Evolutionary conservation across 73 alveolate species (phyloP), one percentile per base, ranked within the genome.

Genomic region (Symbiodinium pilosum): DNA sequence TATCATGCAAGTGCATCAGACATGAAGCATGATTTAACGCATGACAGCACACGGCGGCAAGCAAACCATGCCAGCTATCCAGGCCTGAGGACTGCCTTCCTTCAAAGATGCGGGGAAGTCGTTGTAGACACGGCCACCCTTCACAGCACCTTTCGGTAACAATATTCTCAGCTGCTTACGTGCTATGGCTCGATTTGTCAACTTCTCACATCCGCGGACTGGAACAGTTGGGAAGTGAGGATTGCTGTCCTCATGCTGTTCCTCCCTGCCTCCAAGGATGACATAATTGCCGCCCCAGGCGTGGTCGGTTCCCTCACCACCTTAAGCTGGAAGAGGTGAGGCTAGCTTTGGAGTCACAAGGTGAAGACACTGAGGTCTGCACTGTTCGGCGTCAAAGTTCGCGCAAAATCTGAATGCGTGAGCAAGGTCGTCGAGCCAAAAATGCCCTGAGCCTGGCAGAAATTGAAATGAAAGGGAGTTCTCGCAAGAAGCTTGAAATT

Each of bases 81-180:
- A 20, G 52, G 83, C 95, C 95, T 93, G 98, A 3, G 43, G 47
- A 73, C 98, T 77, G n/a, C 98, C 98, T 43, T 93, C 98, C 54
- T 24, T 26, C 69, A 75, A 81, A 39, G 98, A 93, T 6, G 98
- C n/a, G 2, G 98, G 98, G 43, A 77, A 93, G 34, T 93, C 98
- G 83, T 93, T 93, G 93, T 77, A 93, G 93, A 93, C 36, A 24
- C 98, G 98, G 52, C 98, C 98, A 40, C 98, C 98, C 56, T 93
- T 73, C 51, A 93, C 34, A 11, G 64, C 89, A 34, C 97, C 97
- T 91, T 64, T 12, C 12, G 18, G 73, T 54, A 26, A n/a, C 73
- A 54, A 54, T 30, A 16, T 54, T 54, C 26, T 21, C 71, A 1
- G 71, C 7, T 54, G n/a, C 30, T 54, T 54, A n/a, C 73, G 26